A percentile compares a stretch with the other conserved stretches of the same genome.
Conservation (phyloP, 1,284 basidiomycete genomes). For the Amylostereum chailletii region DNA sequence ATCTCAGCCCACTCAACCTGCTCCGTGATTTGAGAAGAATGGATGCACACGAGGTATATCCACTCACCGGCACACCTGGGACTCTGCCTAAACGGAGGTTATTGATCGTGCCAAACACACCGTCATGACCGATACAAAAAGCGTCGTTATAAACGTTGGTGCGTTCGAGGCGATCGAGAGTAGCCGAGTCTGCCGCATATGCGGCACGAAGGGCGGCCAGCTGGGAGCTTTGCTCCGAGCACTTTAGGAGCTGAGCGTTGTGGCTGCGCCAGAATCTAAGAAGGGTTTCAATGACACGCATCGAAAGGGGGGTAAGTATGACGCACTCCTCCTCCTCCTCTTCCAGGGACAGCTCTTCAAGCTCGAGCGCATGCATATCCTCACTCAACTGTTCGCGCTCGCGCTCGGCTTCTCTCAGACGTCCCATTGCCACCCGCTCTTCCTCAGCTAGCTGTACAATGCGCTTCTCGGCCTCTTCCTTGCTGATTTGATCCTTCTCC, state of each 20-base stretch:
- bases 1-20: constrained; percentile 98
- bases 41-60: constrained; percentile 2
- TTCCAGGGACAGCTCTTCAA: constrained; percentile 70
- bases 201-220: constrained; percentile 67
- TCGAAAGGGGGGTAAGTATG: constrained; percentile 4
- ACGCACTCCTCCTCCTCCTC: constrained; percentile 75
- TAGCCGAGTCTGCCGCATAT: constrained; percentile 66
- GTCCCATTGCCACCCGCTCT: constrained; percentile 62
- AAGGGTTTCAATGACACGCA: constrained; percentile 8
- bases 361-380: constrained; percentile 63
- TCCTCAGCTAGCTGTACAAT: constrained; percentile 72
- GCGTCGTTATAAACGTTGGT: constrained; percentile 99
- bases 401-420: constrained; percentile 64
- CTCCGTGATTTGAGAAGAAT: constrained; percentile 1
- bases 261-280: constrained; percentile 78
- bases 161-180: constrained; percentile 78
- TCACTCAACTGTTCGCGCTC: constrained; percentile 70
- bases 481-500: constrained; percentile 49
- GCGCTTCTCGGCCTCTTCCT: constrained; percentile 58
- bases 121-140: constrained; percentile 95
- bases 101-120: constrained; percentile 94
- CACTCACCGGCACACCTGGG: constrained; percentile 60
- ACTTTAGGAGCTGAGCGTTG: constrained; percentile 60
- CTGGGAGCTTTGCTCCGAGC: constrained; percentile 60
- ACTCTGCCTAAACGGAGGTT: constrained; percentile 87